These are phyloP conservation scores for Globisporangium nunn DNA, from an alignment of 352 stramenopile species.

Conservation along the genomic window DNA sequence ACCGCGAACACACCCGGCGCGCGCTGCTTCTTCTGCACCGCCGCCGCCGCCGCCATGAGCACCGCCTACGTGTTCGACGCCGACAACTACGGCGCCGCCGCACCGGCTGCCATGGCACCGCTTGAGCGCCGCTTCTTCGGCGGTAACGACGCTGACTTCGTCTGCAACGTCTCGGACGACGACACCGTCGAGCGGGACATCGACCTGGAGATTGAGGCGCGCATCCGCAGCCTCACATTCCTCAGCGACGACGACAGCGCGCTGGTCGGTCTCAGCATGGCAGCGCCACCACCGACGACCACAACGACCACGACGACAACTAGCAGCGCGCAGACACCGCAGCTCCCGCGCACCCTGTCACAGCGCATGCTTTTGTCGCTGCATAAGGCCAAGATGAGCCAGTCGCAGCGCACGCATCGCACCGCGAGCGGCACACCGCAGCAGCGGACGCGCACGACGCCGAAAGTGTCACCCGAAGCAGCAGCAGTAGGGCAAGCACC, in stretches of 20 bases:
- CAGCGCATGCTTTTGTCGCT: conserved; percentile 58
- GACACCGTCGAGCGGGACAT: conserved; percentile 63
- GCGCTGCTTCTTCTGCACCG: no score
- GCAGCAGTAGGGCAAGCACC: background rate
- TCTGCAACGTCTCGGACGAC: conserved; percentile 52
- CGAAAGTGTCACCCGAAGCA: background rate
- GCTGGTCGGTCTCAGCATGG: conserved; percentile 8
- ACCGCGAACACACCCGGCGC: background rate
- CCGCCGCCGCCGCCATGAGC: conserved; percentile 6
- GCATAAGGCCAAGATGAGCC: conserved; percentile 27
- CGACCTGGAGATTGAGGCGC: conserved; percentile 65
- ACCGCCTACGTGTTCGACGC: conserved; percentile 13
- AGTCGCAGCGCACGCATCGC: conserved; percentile 8
- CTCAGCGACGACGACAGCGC: conserved; percentile 14
- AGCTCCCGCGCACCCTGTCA: conserved; percentile 32
- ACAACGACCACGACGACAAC: background rate
- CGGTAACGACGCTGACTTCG: conserved; percentile 19
- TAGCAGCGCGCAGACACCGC: conserved; percentile 2
- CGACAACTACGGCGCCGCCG: background rate
- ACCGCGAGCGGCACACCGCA: conserved; percentile 1
- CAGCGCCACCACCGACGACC: background rate
- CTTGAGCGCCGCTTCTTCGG: conserved; percentile 8
- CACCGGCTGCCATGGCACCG: conserved; percentile 6
- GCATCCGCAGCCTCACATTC: conserved; percentile 24
- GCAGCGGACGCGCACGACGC: background rate